A percentile compares a stretch with the other conserved stretches of the same genome.
Conservation (phyloP, 1,284 basidiomycete genomes). For the Apiotrichum siamense region DNA sequence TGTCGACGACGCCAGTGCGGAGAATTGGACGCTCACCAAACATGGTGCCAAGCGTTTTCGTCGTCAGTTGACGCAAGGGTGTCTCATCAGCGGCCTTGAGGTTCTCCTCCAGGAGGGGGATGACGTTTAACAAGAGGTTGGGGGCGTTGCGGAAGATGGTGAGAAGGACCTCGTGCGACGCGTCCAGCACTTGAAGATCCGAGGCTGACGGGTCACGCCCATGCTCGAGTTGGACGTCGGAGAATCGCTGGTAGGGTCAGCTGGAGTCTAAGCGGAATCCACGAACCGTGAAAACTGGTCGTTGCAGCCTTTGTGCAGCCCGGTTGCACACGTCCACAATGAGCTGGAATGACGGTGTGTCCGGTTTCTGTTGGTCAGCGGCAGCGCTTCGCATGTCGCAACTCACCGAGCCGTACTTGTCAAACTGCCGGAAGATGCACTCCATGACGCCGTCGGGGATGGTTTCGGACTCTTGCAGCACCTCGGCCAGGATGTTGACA, state of each 20-base stretch:
- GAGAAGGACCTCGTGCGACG: slow-evolving; percentile 77
- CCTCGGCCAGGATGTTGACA: slow-evolving; percentile 77
- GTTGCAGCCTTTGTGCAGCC: slow-evolving; percentile 78
- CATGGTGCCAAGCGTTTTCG: slow-evolving; percentile 81
- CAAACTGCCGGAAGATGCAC: slow-evolving; percentile 75
- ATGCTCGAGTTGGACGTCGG: slow-evolving; percentile 68
- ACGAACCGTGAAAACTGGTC: slow-evolving; percentile 66
- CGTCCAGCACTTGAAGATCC: slow-evolving; percentile 52
- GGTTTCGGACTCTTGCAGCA: slow-evolving; percentile 77
- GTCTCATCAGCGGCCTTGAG: slow-evolving; percentile 66
- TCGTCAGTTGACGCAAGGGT: slow-evolving; percentile 68
- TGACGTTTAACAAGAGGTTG: slow-evolving; percentile 74
- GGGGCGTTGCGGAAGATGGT: slow-evolving; percentile 77
- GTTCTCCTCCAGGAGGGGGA: slow-evolving; percentile 90
- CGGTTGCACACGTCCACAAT: slow-evolving; percentile 81
- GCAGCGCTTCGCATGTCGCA: neutral
- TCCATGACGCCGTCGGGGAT: slow-evolving; percentile 75
- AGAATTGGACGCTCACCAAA: slow-evolving; percentile 61
- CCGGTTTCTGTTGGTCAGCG: slow-evolving; percentile 54
- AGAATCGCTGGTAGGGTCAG: slow-evolving; percentile 60
- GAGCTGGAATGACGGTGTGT: slow-evolving; percentile 73
- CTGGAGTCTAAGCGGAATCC: neutral
- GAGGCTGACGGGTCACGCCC: slow-evolving; percentile 47
- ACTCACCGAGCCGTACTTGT: slow-evolving; percentile 55
- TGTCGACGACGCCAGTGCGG: slow-evolving; percentile 54